These are phyloP conservation scores for Phaeosphaeria sp. DNA, from an alignment of 2,329 filamentous ascomycete genomes.

Conservation along the genomic window DNA sequence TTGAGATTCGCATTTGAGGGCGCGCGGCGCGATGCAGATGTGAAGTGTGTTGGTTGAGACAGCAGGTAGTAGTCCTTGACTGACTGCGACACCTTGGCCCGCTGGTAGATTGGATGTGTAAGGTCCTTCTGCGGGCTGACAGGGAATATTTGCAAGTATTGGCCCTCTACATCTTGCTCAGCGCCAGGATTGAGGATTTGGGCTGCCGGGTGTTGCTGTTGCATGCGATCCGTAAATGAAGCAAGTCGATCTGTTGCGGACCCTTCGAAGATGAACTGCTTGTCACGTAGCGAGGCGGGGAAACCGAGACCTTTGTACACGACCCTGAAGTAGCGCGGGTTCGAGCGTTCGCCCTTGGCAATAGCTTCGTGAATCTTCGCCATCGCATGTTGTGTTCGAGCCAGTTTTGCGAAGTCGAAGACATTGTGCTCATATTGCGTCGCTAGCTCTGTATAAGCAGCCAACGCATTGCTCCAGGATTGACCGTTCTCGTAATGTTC, in stretches of 20 bases:
- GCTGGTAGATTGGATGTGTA: slow-evolving; percentile 82
- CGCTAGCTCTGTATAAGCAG: slow-evolving; percentile 88
- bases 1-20: slow-evolving; percentile 70
- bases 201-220: slow-evolving; percentile 85
- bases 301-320: slow-evolving; percentile 90
- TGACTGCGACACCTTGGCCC: slow-evolving; percentile 80
- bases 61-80: slow-evolving; percentile 88
- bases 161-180: slow-evolving; percentile 84
- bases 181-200: slow-evolving; percentile 76
- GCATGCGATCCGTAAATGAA: slow-evolving; percentile 89
- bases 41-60: slow-evolving; percentile 78
- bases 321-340: slow-evolving; percentile 90
- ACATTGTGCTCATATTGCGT: slow-evolving; percentile 88
- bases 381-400: slow-evolving; percentile 86
- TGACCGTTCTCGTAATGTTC: slow-evolving; percentile 94
- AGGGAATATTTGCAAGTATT: slow-evolving; percentile 83
- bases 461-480: slow-evolving; percentile 87
- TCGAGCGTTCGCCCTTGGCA: slow-evolving; percentile 77
- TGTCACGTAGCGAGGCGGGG: slow-evolving; percentile 79
- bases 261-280: slow-evolving; percentile 91
- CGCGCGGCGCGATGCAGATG: slow-evolving; percentile 74
- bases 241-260: slow-evolving; percentile 76
- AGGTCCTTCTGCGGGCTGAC: slow-evolving; percentile 85
- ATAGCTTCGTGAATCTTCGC: slow-evolving; percentile 91
- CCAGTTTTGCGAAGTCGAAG: slow-evolving; percentile 92